Percentiles rank a stretch among this genome's conserved stretches.
Conservation (phyloP, 2,329 filamentous ascomycete species). For the Torrubiella hemipterigena region DNA sequence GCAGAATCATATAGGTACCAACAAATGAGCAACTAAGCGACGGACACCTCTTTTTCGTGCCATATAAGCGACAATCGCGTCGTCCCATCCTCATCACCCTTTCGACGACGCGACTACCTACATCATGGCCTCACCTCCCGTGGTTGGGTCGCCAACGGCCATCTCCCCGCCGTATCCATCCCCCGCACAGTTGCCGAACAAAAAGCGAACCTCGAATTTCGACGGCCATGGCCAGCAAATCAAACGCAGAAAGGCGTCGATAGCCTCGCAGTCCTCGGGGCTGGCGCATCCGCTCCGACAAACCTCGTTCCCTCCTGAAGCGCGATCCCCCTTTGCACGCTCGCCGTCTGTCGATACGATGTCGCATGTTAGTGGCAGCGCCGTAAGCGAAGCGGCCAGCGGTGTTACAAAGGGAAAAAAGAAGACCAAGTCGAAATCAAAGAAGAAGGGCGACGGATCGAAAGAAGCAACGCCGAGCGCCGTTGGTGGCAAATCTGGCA, state of each 20-base stretch:
- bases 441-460: conserved; percentile 29
- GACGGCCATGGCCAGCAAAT: conserved; percentile 36
- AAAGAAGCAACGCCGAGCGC: conserved; percentile 31
- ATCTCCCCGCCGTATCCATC: conserved; percentile 43
- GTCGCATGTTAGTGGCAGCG: conserved; percentile 50
- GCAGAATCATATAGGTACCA: too few relatives aligned
- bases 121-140: conserved; percentile 50
- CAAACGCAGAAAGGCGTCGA: conserved; percentile 63
- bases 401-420: conserved; percentile 44
- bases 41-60: too few relatives aligned
- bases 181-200: conserved; percentile 36
- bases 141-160: conserved; percentile 34
- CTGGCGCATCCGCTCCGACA: conserved; percentile 62
- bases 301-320: conserved; percentile 65
- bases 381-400: conserved; percentile 31
- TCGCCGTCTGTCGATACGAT: conserved; percentile 54
- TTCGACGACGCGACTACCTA: too few relatives aligned
- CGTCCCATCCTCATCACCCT: too few relatives aligned
- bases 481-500: conserved; percentile 31
- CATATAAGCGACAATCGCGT: not conserved
- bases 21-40: too few relatives aligned
- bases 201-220: conserved; percentile 48
- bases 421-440: conserved; percentile 47
- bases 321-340: conserved; percentile 41
- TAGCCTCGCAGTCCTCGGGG: conserved; percentile 39